phyloP scores from a whole-genome alignment of 139 green algal genomes.

The Chlorella ohadii region DNA sequence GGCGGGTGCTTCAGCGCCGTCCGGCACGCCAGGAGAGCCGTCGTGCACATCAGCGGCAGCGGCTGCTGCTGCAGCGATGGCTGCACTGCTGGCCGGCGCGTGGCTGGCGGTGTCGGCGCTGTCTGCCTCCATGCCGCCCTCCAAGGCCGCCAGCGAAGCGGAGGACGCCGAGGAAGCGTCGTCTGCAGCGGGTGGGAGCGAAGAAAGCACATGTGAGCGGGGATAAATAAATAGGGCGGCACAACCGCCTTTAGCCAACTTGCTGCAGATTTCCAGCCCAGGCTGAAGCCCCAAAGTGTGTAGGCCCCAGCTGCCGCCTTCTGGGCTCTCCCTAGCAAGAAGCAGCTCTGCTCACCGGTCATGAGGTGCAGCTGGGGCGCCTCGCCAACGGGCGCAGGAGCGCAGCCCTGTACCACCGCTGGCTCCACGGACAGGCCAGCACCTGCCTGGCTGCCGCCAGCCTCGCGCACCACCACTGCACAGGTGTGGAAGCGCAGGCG shows the following conservation, averaged over 20 bases:
- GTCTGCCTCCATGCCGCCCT: neutral
- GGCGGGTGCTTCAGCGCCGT: neutral
- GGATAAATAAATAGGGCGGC: no score
- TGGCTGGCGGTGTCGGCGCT: neutral
- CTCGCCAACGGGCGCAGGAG: neutral
- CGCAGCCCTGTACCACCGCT: no score
- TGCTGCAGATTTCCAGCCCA: no score
- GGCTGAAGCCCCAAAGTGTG: no score
- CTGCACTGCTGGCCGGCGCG: neutral
- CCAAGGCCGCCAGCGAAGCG: conserved; percentile 10
- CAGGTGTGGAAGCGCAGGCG: no score
- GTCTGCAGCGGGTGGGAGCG: neutral
- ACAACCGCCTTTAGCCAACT: no score
- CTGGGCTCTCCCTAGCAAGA: no score
- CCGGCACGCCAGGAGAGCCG: neutral
- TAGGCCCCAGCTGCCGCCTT: no score
- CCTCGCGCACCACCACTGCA: conserved; percentile 26
- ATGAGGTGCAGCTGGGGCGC: neutral
- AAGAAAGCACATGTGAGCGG: no score
- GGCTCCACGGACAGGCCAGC: no score
- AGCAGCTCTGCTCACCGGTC: neutral
- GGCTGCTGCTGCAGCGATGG: neutral
- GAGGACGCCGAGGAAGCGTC: neutral
- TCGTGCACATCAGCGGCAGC: neutral
- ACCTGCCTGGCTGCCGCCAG: no score